Evolutionary conservation across 192 early-diverging fungal species (phyloP).

Genomic region (Coemansia sp.): DNA sequence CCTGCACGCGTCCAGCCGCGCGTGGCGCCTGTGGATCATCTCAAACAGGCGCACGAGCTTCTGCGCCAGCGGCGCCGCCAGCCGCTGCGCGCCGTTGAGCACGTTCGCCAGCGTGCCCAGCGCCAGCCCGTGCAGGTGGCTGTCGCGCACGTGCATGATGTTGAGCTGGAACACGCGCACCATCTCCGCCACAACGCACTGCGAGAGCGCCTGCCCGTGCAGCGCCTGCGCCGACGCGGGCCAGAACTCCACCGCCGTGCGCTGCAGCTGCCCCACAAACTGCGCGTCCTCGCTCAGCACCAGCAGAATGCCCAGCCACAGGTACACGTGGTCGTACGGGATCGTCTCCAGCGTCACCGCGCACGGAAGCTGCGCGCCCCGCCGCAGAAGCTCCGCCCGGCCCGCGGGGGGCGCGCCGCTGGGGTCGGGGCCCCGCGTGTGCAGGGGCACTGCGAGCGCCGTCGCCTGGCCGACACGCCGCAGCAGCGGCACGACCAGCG

Average conservation of each 20-base stretch:
- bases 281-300: slow-evolving; percentile 26
- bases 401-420: neutral
- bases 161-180: slow-evolving; percentile 43
- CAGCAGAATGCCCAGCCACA: slow-evolving; percentile 35
- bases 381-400: slow-evolving; percentile 24
- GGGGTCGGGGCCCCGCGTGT: neutral
- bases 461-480: slow-evolving; percentile 28
- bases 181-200: slow-evolving; percentile 21
- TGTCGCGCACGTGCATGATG: slow-evolving; percentile 41
- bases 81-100: slow-evolving; percentile 19
- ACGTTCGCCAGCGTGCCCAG: slow-evolving; percentile 39
- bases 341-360: slow-evolving; percentile 27
- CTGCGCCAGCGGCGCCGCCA: slow-evolving; percentile 31
- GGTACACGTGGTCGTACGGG: slow-evolving; percentile 35
- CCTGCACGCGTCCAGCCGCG: slow-evolving; percentile 15
- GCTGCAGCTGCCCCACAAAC: slow-evolving; percentile 42
- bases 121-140: slow-evolving; percentile 32
- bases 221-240: slow-evolving; percentile 25
- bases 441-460: slow-evolving; percentile 23
- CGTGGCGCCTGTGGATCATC: slow-evolving; percentile 34
- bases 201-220: slow-evolving; percentile 36
- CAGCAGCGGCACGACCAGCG: slow-evolving; percentile 40
- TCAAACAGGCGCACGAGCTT: slow-evolving; percentile 46
- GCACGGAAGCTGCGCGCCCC: slow-evolving; percentile 15
- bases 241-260: slow-evolving; percentile 42